Base-by-base conservation (phyloP, 1,139 yeast genomes). In the Geotrichum macrosporum region DNA sequence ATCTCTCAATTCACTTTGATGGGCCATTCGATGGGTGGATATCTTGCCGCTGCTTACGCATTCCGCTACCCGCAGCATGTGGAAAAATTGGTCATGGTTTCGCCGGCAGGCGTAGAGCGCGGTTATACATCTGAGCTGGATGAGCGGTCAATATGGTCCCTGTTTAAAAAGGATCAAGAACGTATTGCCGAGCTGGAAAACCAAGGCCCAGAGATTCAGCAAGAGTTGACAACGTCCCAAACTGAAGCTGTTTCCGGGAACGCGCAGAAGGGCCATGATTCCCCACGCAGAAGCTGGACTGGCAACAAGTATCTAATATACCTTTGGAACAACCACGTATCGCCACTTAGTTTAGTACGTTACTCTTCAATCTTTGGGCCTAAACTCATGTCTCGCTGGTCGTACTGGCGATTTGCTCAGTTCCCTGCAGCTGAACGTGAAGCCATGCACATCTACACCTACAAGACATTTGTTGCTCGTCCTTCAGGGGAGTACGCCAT, bases 21-120 rank as follows among this genome's bases (percentile, higher is more conserved):
- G 51, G 96, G 95, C 1, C 98, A 92, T 65, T 88, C 97, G 0
- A 78, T 88, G 58, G 98, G 98, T 16, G 97, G 96, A 0, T 88
- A 88, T 59, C 67, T 92, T 50, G 81, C 94, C 20, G 76, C 84
- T 52, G 80, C 85, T 9, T 92, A 92, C 63, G 81, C 92, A 5
- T 57, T 81, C 57, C 81, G 80, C 56, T 82, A 86, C 61, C 94
- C 95, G 0, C 70, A 75, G 1, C 70, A 74, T 2, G 74, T 92
- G n/a, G 69, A 76, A 21, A 77, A 78, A 53, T 69, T 92, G 51
- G 74, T 87, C 29, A 70, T 92, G 32, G 80, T 86, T 2, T 84
- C 95, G 1, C 98, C 98, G 0, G 94, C 89, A 0, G 97, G 96
- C 0, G 84, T 92, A n/a, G n/a, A n/a, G n/a, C n/a, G n/a, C n/a